Evolutionary conservation across 2,329 filamentous ascomycete species (phyloP).

Genomic region (Fusarium sacchari): DNA sequence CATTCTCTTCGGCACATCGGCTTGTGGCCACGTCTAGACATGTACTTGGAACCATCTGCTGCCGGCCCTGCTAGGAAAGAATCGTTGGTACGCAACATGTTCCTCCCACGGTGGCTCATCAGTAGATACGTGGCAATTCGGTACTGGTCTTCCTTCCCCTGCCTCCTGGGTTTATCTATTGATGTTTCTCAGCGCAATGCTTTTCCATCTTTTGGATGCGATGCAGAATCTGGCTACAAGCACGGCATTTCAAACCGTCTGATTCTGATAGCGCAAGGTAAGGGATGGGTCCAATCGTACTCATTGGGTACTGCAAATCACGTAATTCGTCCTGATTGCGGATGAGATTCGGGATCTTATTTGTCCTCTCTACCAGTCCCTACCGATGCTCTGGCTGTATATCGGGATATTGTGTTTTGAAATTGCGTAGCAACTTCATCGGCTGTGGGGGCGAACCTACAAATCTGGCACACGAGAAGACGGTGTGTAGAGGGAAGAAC

Average conservation of each 20-base stretch:
- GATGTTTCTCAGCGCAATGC: not conserved
- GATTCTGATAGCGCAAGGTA: not conserved
- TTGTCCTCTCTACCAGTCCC: not conserved
- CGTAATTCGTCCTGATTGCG: not conserved
- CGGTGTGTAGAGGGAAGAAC: not conserved
- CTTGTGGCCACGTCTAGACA: too few relatives aligned
- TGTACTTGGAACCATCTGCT: not conserved
- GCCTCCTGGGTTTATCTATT: not conserved
- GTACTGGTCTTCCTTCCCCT: not conserved
- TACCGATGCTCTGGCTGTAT: not conserved
- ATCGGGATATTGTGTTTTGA: not conserved
- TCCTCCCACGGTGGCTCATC: not conserved
- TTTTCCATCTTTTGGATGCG: not conserved
- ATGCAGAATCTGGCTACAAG: not conserved
- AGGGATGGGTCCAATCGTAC: not conserved
- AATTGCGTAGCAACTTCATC: not conserved
- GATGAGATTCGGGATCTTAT: not conserved
- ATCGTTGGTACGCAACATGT: not conserved
- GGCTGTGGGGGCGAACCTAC: not conserved
- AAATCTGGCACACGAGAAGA: not conserved
- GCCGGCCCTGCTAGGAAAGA: not conserved
- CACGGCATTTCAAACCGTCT: not conserved
- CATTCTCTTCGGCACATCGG: too few relatives aligned
- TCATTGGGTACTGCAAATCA: not conserved
- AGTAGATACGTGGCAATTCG: not conserved